These are phyloP conservation scores for Xylariaceae sp. DNA, from an alignment of 2,329 filamentous ascomycete genomes.

Conservation along the genomic window DNA sequence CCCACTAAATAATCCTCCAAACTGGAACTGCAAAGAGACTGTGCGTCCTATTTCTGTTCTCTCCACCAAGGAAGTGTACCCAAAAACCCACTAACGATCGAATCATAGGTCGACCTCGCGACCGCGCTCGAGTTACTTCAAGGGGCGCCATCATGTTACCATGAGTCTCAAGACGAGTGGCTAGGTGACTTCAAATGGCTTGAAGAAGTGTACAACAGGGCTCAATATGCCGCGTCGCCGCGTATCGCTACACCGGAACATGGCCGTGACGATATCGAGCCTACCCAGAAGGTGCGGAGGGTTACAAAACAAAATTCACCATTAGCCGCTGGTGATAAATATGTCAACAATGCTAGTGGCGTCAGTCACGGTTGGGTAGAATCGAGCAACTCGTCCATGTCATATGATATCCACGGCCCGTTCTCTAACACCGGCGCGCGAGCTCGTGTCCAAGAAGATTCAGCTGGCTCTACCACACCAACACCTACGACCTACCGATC, in stretches of 20 bases:
- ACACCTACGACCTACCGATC: not conserved
- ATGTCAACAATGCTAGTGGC: not conserved
- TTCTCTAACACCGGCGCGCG: not conserved
- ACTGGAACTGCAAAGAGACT: conserved; percentile 11
- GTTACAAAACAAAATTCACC: no score
- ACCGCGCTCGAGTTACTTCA: conserved; percentile 8
- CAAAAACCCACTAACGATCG: not conserved
- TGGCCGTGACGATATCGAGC: no score
- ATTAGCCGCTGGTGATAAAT: no score
- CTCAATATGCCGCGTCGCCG: not conserved
- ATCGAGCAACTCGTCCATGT: not conserved
- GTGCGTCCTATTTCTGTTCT: not conserved
- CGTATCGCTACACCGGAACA: not conserved
- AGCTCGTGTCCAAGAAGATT: not conserved
- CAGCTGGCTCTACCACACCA: not conserved
- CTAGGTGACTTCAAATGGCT: conserved; percentile 8
- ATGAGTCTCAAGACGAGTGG: conserved; percentile 12
- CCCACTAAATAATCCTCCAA: not conserved
- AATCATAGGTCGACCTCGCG: conserved; percentile 2
- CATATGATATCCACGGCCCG: not conserved
- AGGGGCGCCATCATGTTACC: not conserved
- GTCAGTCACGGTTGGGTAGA: not conserved
- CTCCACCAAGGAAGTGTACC: not conserved
- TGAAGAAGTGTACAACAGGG: conserved; percentile 5
- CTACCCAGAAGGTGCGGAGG: no score